Evolutionary conservation across 1,139 yeast genomes (phyloP).

Genomic region (Pichia terricola): DNA sequence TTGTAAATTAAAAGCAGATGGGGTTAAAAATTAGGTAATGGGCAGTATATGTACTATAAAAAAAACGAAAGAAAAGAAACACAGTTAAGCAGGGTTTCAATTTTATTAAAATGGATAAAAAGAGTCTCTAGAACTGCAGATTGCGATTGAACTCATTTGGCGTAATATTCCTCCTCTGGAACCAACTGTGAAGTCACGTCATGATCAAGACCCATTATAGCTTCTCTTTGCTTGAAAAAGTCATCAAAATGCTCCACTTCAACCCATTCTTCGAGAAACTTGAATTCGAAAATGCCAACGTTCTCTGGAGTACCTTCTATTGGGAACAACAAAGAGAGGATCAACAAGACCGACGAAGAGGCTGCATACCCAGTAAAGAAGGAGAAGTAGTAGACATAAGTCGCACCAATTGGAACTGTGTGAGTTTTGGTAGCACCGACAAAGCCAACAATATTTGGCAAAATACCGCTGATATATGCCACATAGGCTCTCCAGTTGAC

Average conservation of each 20-base stretch:
- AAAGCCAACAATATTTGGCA: slow-evolving; percentile 81
- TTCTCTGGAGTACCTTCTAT: slow-evolving; percentile 39
- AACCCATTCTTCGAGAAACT: slow-evolving; percentile 21
- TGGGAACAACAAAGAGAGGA: slow-evolving; percentile 47
- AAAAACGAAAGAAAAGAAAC: too few relatives aligned
- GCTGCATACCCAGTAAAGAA: slow-evolving; percentile 66
- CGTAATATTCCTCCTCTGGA: not conserved
- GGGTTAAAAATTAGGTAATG: too few relatives aligned
- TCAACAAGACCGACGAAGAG: slow-evolving; percentile 42
- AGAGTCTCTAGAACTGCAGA: not conserved
- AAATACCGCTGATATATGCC: slow-evolving; percentile 55
- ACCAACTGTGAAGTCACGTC: not conserved
- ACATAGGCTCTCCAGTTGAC: slow-evolving; percentile 73
- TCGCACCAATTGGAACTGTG: slow-evolving; percentile 71
- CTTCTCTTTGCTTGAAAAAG: not conserved
- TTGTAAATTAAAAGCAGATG: too few relatives aligned
- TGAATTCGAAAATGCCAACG: slow-evolving; percentile 13
- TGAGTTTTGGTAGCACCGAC: slow-evolving; percentile 50
- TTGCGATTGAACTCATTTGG: not conserved
- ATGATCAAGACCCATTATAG: not conserved
- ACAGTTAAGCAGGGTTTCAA: too few relatives aligned
- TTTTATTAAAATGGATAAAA: too few relatives aligned
- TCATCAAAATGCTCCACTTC: slow-evolving; percentile 56
- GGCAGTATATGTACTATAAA: too few relatives aligned
- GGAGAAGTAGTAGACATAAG: slow-evolving; percentile 58